Conservation (phyloP, 345 rosid genomes). For the Eucalyptus cloeziana region DNA sequence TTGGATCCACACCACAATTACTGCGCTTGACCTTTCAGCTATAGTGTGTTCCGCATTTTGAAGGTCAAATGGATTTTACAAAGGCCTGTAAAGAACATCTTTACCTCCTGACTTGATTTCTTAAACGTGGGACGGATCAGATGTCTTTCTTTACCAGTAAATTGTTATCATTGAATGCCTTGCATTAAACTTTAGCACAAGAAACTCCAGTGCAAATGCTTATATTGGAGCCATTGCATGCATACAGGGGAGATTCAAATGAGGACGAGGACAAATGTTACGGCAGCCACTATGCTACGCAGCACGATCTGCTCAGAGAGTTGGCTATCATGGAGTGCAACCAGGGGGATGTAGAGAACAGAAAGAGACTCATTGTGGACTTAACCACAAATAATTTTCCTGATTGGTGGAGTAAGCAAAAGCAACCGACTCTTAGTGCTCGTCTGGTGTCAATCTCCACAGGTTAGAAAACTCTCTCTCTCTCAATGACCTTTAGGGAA, state of each 20-base stretch:
- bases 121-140: too few relatives aligned
- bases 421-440: conserved; percentile 1
- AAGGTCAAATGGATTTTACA: too few relatives aligned
- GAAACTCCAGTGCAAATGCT: background rate
- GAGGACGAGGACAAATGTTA: conserved; percentile 13
- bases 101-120: too few relatives aligned
- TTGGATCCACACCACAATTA: background rate
- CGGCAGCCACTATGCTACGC: conserved; percentile 23
- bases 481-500: background rate
- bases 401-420: conserved; percentile 24
- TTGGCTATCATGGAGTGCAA: conserved; percentile 15
- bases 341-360: background rate
- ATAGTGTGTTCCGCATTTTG: too few relatives aligned
- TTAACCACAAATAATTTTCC: conserved; percentile 16
- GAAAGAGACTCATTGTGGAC: conserved; percentile 23
- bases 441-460: conserved; percentile 30
- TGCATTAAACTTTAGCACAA: background rate
- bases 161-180: background rate
- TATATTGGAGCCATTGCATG: background rate
- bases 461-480: conserved; percentile 1
- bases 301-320: conserved; percentile 38
- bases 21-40: background rate
- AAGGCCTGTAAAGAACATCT: too few relatives aligned
- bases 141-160: background rate
- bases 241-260: conserved; percentile 15